phyloP scores from a whole-genome alignment of 2,329 filamentous ascomycete genomes.

The Lasiodiplodia gonubiensis region DNA sequence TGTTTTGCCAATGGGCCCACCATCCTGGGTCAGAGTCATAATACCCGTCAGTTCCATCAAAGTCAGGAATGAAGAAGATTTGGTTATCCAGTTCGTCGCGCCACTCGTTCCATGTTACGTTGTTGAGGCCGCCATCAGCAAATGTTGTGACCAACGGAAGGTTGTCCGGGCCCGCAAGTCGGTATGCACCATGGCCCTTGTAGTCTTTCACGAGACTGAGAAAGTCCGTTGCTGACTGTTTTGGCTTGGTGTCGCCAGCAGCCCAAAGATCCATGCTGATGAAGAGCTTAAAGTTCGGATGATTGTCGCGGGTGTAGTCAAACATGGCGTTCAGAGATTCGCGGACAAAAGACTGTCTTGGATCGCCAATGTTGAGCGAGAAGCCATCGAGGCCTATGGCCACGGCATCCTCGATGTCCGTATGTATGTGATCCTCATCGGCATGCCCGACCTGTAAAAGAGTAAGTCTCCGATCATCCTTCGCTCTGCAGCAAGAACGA shows the following conservation, averaged over 20 bases:
- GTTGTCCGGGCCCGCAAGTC: not conserved
- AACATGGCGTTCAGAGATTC: not conserved
- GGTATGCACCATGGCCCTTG: not conserved
- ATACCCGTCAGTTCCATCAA: slow-evolving; percentile 37
- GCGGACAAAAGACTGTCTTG: not conserved
- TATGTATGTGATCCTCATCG: not conserved
- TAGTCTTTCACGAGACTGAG: not conserved
- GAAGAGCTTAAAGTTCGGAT: not conserved
- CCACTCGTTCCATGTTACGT: not conserved
- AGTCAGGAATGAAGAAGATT: slow-evolving; percentile 44
- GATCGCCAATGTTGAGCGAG: not conserved
- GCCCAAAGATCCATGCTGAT: slow-evolving; percentile 4
- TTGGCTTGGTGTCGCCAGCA: not conserved
- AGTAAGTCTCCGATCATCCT: not conserved
- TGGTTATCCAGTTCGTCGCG: not conserved
- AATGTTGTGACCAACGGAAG: not conserved
- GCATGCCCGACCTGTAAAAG: not conserved
- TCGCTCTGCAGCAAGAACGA: not conserved
- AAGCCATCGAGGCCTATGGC: slow-evolving; percentile 1
- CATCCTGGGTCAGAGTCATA: slow-evolving; percentile 38
- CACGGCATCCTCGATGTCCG: not conserved
- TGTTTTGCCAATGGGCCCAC: slow-evolving; percentile 39
- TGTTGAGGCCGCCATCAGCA: not conserved
- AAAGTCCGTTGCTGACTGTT: not conserved
- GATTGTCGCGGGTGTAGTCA: not conserved